These are phyloP conservation scores for Juncus effusus DNA, from an alignment of 176 grass and related monocot genomes.

Conservation along the genomic window DNA sequence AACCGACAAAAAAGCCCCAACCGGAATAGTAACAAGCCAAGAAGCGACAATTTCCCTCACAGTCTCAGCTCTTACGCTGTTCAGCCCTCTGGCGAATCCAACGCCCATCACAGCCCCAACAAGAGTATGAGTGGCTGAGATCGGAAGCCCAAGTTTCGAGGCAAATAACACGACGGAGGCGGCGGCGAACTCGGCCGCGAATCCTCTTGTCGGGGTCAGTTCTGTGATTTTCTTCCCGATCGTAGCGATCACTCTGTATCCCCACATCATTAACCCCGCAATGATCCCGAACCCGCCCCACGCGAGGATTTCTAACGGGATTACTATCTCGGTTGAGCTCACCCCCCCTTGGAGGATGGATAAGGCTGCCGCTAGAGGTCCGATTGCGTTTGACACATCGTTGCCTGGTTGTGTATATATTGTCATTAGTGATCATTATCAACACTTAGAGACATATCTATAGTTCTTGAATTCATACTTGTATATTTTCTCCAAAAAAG, in stretches of 20 bases:
- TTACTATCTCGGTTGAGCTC: conserved; percentile 72
- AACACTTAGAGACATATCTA: no score
- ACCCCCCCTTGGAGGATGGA: conserved; percentile 68
- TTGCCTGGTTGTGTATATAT: conserved; percentile 22
- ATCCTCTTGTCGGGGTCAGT: conserved; percentile 84
- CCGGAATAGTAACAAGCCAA: conserved; percentile 89
- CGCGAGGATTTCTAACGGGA: conserved; percentile 75
- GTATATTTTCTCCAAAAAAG: no score
- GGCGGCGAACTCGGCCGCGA: conserved; percentile 88
- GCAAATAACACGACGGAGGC: conserved; percentile 91
- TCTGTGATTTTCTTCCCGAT: conserved; percentile 98
- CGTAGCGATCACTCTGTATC: conserved; percentile 91
- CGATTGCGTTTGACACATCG: conserved; percentile 94
- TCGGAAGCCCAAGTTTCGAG: conserved; percentile 81
- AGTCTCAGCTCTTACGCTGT: conserved; percentile 72
- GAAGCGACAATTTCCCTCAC: conserved; percentile 80
- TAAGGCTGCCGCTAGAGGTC: conserved; percentile 76
- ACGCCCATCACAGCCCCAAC: conserved; percentile 99
- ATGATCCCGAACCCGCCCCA: conserved; percentile 99
- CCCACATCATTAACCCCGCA: conserved; percentile 88
- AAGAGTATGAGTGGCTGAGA: conserved; percentile 93
- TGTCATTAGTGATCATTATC: no score
- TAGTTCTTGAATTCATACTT: no score
- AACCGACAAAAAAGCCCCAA: conserved; percentile 59
- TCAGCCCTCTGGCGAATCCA: conserved; percentile 88